Conservation (phyloP, 352 stramenopile genomes). For the Peronospora farinosa region DNA sequence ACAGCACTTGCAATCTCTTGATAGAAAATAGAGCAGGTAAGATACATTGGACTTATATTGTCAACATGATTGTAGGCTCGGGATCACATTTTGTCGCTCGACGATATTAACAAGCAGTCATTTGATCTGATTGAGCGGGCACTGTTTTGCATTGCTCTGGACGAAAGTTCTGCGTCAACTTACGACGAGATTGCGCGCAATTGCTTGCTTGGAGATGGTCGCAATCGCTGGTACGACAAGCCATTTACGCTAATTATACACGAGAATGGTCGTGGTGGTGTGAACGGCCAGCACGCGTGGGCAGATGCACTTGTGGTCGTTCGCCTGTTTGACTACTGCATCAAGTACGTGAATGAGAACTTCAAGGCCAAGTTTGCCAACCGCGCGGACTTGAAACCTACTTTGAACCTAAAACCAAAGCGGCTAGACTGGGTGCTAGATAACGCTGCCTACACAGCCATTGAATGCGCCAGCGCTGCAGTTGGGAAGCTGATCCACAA, state of each 20-base stretch:
- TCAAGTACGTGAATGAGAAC: constrained; percentile 89
- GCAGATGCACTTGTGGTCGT: constrained; percentile 95
- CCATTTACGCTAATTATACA: constrained; percentile 95
- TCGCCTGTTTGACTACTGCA: constrained; percentile 90
- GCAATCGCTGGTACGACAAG: constrained; percentile 98
- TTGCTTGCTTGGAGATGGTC: constrained; percentile 80
- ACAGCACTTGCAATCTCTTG: constrained; percentile 8
- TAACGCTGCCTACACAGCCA: constrained; percentile 68
- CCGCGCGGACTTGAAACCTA: constrained; percentile 61
- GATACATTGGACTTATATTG: not conserved
- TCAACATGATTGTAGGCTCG: constrained; percentile 37
- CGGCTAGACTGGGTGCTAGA: constrained; percentile 80
- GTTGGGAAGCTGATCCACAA: constrained; percentile 90
- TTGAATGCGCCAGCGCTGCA: constrained; percentile 82
- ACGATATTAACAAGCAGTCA: constrained; percentile 84
- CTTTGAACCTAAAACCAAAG: constrained; percentile 56
- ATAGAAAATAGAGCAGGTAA: not conserved
- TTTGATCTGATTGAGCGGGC: constrained; percentile 91
- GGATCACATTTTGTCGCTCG: constrained; percentile 77
- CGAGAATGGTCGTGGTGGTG: constrained; percentile 91
- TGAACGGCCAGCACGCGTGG: constrained; percentile 96
- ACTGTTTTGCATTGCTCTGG: constrained; percentile 90
- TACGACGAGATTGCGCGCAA: constrained; percentile 85
- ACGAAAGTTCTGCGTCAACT: constrained; percentile 76
- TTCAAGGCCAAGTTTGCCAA: constrained; percentile 85